Percentiles rank a stretch among this genome's conserved stretches.
These are phyloP conservation scores for Tuctoria greenei DNA, from an alignment of 176 grass and related monocot species.

Conservation along the genomic window DNA sequence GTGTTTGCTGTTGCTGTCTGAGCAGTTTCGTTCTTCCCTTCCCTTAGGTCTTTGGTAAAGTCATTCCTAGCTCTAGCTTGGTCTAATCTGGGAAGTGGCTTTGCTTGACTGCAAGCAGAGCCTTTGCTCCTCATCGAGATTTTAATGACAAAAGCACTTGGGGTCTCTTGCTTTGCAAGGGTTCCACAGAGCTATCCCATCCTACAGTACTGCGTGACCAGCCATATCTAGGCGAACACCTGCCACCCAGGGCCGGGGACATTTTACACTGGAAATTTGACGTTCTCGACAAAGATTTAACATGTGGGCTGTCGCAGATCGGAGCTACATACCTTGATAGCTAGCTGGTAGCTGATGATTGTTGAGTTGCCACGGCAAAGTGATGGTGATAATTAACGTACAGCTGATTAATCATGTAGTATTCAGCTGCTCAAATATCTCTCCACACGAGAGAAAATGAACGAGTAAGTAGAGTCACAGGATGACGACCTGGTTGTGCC, in stretches of 20 bases:
- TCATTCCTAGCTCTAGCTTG: not conserved
- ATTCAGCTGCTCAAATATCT: not conserved
- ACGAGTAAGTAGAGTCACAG: conserved; percentile 5
- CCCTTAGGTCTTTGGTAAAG: conserved; percentile 1
- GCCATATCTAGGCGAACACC: conserved; percentile 17
- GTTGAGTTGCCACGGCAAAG: conserved; percentile 12
- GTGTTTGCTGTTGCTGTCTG: not conserved
- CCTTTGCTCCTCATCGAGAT: conserved; percentile 15
- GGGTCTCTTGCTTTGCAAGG: conserved; percentile 11
- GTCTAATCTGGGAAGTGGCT: conserved; percentile 31
- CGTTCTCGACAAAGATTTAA: not conserved
- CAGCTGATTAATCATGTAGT: not conserved
- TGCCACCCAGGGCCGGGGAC: conserved; percentile 9
- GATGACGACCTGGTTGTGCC: not conserved
- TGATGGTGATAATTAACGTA: not conserved
- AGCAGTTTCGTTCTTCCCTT: not conserved
- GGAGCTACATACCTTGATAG: not conserved
- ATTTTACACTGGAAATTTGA: conserved; percentile 8
- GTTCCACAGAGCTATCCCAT: not conserved
- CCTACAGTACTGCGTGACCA: not conserved
- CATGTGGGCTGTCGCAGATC: not conserved
- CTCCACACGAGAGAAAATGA: not conserved
- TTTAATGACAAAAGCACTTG: conserved; percentile 24
- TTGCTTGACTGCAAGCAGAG: conserved; percentile 16
- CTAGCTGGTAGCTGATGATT: not conserved